Evolutionary conservation across 83 land plant genomes (phyloP).

Genomic region (Picea abies): DNA sequence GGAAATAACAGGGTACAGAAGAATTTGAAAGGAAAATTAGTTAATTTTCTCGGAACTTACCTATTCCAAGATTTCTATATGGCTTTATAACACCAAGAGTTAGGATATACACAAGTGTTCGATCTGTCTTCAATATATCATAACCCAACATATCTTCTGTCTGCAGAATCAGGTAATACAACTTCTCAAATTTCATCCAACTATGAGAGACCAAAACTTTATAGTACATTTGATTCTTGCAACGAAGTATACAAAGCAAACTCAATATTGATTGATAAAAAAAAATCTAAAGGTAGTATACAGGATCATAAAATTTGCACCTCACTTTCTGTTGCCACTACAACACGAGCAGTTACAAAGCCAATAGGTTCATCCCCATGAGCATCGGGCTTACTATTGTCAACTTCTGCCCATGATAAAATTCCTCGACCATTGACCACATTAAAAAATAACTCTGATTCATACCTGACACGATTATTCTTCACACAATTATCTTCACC

Average conservation of each 20-base stretch:
- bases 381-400: too few relatives aligned
- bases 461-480: slow-evolving; percentile 71
- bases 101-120: slow-evolving; percentile 82
- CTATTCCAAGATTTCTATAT: slow-evolving; percentile 92
- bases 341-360: slow-evolving; percentile 89
- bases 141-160: slow-evolving; percentile 71
- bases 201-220: not conserved
- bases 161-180: slow-evolving; percentile 37
- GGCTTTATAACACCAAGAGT: slow-evolving; percentile 91
- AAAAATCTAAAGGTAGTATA: not conserved
- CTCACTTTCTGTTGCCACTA: slow-evolving; percentile 82
- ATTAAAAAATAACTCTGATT: slow-evolving; percentile 86
- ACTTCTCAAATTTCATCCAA: not conserved
- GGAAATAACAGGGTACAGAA: not conserved
- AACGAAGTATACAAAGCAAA: not conserved
- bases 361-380: slow-evolving; percentile 86
- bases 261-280: not conserved
- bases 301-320: slow-evolving; percentile 33
- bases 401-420: slow-evolving; percentile 98
- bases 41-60: slow-evolving; percentile 25
- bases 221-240: not conserved
- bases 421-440: slow-evolving; percentile 91
- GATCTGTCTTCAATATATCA: slow-evolving; percentile 62
- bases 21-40: not conserved
- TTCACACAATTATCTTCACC: not conserved